Evolutionary conservation across 2,329 filamentous ascomycete species (phyloP).

Genomic region (Stemphylium beticola): DNA sequence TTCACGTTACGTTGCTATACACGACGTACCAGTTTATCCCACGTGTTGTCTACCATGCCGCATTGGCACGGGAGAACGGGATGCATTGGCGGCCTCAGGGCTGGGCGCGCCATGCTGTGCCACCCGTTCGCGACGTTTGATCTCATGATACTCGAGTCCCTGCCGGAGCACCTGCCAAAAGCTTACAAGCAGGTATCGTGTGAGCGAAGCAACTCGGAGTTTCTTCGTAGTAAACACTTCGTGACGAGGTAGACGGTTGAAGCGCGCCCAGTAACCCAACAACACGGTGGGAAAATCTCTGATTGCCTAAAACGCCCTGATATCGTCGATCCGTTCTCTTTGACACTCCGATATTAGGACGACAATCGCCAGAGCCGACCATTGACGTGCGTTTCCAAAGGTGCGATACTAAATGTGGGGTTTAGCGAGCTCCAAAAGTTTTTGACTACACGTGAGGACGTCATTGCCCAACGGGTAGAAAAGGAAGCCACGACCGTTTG

Average conservation of each 20-base stretch:
- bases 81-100: no score
- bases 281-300: slow-evolving; percentile 18
- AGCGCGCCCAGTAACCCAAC: slow-evolving; percentile 8
- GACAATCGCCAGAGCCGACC: slow-evolving; percentile 14
- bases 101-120: no score
- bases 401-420: slow-evolving; percentile 32
- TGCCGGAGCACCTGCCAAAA: background rate
- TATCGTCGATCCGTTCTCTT: slow-evolving; percentile 16
- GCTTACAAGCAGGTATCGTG: background rate
- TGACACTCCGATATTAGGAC: slow-evolving; percentile 16
- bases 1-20: slow-evolving; percentile 6
- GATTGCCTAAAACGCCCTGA: slow-evolving; percentile 7
- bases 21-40: background rate
- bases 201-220: background rate
- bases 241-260: background rate
- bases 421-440: slow-evolving; percentile 35
- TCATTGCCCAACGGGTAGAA: slow-evolving; percentile 20
- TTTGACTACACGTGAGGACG: slow-evolving; percentile 31
- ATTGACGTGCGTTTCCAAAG: slow-evolving; percentile 20
- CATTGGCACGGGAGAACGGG: no score
- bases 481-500: slow-evolving; percentile 20
- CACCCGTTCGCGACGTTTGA: no score
- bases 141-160: background rate
- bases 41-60: background rate
- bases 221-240: background rate